These are phyloP conservation scores for Pseudogymnoascus sp. DNA, from an alignment of 2,329 filamentous ascomycete species.

Conservation along the genomic window DNA sequence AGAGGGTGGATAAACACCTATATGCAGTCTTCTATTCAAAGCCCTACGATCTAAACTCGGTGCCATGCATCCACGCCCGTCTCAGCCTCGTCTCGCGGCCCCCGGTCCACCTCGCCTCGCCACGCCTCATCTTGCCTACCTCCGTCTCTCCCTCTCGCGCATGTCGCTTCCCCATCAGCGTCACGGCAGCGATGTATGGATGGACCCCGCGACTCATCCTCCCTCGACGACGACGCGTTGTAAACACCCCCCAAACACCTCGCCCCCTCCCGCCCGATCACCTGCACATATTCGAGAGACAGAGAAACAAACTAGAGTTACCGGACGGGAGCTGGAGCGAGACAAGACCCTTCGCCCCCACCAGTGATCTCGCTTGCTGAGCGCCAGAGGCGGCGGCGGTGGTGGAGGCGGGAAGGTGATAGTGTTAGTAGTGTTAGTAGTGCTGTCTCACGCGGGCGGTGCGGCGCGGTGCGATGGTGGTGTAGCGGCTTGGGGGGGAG, in stretches of 20 bases:
- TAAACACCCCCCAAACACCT: neutral
- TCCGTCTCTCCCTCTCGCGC: too few species aligned
- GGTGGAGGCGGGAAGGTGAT: too few species aligned
- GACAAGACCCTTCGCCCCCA: neutral
- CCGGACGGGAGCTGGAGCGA: neutral
- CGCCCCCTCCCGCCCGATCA: neutral
- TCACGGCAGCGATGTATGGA: too few species aligned
- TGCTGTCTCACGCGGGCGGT: neutral
- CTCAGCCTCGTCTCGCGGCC: neutral
- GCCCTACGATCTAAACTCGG: too few species aligned
- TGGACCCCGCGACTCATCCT: neutral
- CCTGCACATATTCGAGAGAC: neutral
- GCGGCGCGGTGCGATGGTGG: neutral
- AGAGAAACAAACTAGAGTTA: neutral
- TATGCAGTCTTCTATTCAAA: too few species aligned
- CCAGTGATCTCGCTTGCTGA: too few species aligned
- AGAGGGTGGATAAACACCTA: too few species aligned
- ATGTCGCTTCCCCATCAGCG: too few species aligned
- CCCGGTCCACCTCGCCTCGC: neutral
- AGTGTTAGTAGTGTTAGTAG: neutral
- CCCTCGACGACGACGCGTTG: too few species aligned
- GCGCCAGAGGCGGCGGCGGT: too few species aligned
- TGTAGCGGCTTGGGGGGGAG: neutral
- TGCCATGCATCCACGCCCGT: neutral
- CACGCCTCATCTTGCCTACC: too few species aligned